Evolutionary conservation across 768 basidiomycete genomes (phyloP), one percentile per base, ranked within the genome.

Genomic region (Russula abietina): DNA sequence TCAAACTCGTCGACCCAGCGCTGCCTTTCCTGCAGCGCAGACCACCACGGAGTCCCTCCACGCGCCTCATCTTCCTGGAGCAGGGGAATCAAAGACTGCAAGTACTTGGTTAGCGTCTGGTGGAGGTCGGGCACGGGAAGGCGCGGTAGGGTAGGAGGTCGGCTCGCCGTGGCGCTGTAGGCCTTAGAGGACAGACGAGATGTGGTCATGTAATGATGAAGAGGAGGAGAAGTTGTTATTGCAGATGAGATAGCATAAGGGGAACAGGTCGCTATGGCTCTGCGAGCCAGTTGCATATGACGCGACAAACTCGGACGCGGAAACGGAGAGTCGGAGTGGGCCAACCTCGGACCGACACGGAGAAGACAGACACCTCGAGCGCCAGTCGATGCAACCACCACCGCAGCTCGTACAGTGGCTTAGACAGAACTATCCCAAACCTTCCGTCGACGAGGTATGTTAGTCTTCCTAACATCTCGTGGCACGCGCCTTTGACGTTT

Each of bases 71-170:
- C 86, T 68, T 96, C 89, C 26, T 83, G 81, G 9, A 97, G 75
- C 49, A 97, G 77, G 0, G 95, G 95, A 57, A 85, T 79, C 1
- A 98, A 73, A 19, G 90, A 89, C 58, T 81, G 80, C 22, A 95
- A 75, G 71, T 97, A 98, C 60, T 80, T 81, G 67, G 88, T 81
- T 41, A 98, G 77, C 0, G 91, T 89, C 69, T 83, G 79, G 36
- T 80, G 79, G 2, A 98, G 80, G 62, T 86, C 81, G 19, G 93
- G 94, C 3, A 97, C 82, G 1, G 95, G 95, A 11, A 97, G 78
- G 60, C 91, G 84, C 12, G 87, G 87, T 38, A 91, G 71, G 26
- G 62, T 62, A 16, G 57, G 24, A 33, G 22, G 39, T 24, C 56
- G 50, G 9, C 12, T 50, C 12, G 56, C n/a, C 19, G 45, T 28